Conservation (phyloP, 352 stramenopile species). For the Globisporangium barbulae region DNA sequence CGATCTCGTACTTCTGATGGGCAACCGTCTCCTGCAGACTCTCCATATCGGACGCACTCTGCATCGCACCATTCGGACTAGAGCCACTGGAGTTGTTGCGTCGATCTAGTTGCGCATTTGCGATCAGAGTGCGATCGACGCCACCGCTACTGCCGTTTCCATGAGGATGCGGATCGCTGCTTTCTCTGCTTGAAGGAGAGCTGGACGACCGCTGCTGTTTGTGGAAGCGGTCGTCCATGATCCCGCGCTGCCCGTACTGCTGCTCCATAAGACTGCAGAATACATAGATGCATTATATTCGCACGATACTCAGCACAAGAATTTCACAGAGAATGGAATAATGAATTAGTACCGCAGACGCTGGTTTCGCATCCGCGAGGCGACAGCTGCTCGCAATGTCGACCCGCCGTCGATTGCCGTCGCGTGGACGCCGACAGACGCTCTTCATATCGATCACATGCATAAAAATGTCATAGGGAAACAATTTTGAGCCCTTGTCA, state of each 20-base stretch:
- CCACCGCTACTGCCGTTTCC: neutral
- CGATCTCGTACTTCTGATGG: conserved; percentile 81
- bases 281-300: neutral
- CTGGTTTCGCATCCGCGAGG: conserved; percentile 82
- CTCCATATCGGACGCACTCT: conserved; percentile 27
- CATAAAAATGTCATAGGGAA: neutral
- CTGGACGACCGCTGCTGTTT: conserved; percentile 20
- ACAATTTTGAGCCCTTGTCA: no score
- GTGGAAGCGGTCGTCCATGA: conserved; percentile 30
- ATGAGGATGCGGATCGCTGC: neutral
- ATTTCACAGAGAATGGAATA: neutral
- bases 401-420: conserved; percentile 73
- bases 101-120: neutral
- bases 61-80: neutral
- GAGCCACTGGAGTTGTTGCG: neutral
- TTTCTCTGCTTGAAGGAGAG: conserved; percentile 5
- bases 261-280: conserved; percentile 72
- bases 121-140: neutral
- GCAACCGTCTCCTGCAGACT: conserved; percentile 51
- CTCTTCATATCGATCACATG: conserved; percentile 20
- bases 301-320: neutral
- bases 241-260: conserved; percentile 48
- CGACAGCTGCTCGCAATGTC: conserved; percentile 71
- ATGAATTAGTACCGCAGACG: conserved; percentile 39
- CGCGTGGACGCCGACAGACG: conserved; percentile 48